These are phyloP conservation scores for Aegilops speltoides DNA, from an alignment of 176 grass and related monocot species.

Conservation along the genomic window DNA sequence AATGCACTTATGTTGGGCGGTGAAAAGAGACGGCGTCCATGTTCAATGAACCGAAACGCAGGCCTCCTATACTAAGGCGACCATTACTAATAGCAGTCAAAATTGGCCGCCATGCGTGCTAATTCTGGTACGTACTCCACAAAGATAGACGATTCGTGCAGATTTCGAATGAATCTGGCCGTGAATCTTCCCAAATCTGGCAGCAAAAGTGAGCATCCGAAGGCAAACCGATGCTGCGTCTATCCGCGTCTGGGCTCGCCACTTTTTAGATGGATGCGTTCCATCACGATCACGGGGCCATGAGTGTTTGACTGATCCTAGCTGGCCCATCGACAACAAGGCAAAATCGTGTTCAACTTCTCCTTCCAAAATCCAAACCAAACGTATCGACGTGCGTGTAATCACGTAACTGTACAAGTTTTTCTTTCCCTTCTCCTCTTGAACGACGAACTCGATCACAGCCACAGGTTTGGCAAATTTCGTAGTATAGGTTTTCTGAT, in stretches of 20 bases:
- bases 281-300: neutral
- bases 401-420: neutral
- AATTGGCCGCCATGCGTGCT: neutral
- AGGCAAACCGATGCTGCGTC: constrained; percentile 3
- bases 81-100: neutral
- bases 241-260: neutral
- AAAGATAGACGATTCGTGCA: neutral
- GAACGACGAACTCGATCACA: neutral
- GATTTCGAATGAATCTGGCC: constrained; percentile 34
- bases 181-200: neutral
- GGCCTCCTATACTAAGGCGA: neutral
- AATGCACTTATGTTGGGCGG: neutral
- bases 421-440: neutral
- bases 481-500: too few relatives aligned
- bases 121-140: neutral
- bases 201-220: neutral
- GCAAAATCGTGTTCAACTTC: constrained; percentile 16
- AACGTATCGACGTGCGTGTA: neutral
- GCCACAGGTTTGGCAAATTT: neutral
- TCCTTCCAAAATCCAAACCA: constrained; percentile 33
- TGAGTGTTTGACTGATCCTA: constrained; percentile 16
- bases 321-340: neutral
- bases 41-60: constrained; percentile 31
- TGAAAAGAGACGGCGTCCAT: constrained; percentile 15
- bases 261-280: neutral